phyloP scores from a whole-genome alignment of 2,329 filamentous ascomycete genomes.

The Colletotrichum lindemuthianum region DNA sequence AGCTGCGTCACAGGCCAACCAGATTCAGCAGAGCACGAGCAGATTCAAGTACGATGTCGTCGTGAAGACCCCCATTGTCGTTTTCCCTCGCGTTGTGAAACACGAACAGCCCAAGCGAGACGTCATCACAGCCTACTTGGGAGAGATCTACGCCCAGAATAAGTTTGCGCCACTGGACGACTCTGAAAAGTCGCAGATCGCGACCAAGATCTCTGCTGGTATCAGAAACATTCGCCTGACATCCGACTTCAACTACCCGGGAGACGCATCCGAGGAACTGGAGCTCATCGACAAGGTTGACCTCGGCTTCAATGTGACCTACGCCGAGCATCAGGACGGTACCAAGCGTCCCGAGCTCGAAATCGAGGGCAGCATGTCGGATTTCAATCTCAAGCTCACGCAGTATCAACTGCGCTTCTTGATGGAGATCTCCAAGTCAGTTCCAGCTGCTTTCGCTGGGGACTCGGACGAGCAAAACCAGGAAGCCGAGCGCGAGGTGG shows the following conservation, averaged over 20 bases:
- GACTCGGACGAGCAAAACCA: conserved; percentile 77
- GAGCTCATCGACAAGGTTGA: conserved; percentile 98
- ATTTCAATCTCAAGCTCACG: conserved; percentile 89
- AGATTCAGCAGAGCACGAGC: conserved; percentile 89
- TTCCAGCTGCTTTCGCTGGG: conserved; percentile 86
- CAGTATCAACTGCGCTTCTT: conserved; percentile 92
- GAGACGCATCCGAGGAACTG: conserved; percentile 80
- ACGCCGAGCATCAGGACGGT: conserved; percentile 84
- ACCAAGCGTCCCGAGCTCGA: conserved; percentile 88
- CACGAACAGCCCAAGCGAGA: conserved; percentile 79
- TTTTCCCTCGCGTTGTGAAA: conserved; percentile 84
- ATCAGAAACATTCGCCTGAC: conserved; percentile 93
- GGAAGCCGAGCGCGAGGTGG: conserved; percentile 80
- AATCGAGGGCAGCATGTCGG: conserved; percentile 90
- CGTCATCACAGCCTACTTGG: conserved; percentile 89
- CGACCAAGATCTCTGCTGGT: conserved; percentile 90
- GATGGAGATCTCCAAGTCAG: conserved; percentile 85
- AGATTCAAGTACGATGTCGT: conserved; percentile 95
- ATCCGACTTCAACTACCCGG: conserved; percentile 85
- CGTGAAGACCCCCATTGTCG: conserved; percentile 93
- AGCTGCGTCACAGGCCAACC: conserved; percentile 90
- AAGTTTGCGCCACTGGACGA: conserved; percentile 88
- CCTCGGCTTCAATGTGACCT: conserved; percentile 89
- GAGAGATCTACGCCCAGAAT: conserved; percentile 97
- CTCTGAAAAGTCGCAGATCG: conserved; percentile 74